These are phyloP conservation scores for Xylaria sp. DNA, from an alignment of 2,329 filamentous ascomycete genomes.

Conservation along the genomic window DNA sequence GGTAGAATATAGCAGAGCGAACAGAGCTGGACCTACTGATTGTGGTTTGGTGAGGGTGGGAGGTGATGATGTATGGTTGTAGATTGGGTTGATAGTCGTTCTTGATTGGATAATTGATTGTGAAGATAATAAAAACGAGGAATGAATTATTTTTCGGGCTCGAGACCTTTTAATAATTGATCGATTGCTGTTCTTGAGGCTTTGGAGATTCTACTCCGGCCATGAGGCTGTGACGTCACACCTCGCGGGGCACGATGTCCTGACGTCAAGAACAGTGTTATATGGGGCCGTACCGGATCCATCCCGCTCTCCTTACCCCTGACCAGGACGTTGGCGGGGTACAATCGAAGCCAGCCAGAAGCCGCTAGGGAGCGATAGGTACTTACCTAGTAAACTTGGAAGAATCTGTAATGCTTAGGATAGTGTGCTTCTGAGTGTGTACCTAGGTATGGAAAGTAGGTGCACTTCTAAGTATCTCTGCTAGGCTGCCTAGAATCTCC, in stretches of 20 bases:
- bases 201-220: constrained; percentile 15
- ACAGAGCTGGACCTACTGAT: not conserved
- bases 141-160: not conserved
- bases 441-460: no score
- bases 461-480: not conserved
- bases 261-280: constrained; percentile 35
- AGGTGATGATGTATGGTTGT: not conserved
- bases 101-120: not conserved
- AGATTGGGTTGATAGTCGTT: not conserved
- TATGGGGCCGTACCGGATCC: not conserved
- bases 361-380: no score
- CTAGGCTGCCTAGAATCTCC: not conserved
- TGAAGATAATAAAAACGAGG: not conserved
- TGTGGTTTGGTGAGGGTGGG: not conserved
- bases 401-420: not conserved
- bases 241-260: not conserved
- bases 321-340: not conserved
- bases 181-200: not conserved
- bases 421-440: no score
- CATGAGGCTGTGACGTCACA: constrained; percentile 20
- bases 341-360: not conserved
- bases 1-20: no score
- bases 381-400: not conserved
- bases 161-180: constrained; percentile 17
- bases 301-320: not conserved